A percentile compares a stretch with the other conserved stretches of the same genome.
These are phyloP conservation scores for Arctium lappa DNA, from an alignment of 129 eudicot species.

Conservation along the genomic window DNA sequence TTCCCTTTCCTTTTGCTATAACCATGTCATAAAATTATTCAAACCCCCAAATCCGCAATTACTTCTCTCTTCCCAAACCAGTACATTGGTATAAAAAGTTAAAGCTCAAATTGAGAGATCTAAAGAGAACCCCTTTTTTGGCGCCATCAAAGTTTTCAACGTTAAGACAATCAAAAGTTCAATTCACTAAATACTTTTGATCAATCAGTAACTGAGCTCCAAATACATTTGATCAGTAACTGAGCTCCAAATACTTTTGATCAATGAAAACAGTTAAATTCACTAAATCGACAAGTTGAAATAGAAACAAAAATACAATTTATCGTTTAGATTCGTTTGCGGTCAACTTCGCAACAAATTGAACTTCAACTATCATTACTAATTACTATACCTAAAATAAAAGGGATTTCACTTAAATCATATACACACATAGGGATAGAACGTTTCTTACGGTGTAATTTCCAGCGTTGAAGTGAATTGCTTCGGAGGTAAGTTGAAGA, in stretches of 20 bases:
- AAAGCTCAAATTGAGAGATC: neutral
- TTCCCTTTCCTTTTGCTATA: neutral
- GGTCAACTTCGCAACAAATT: neutral
- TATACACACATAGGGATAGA: neutral
- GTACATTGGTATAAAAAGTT: neutral
- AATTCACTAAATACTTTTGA: too few relatives aligned
- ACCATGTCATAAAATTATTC: neutral
- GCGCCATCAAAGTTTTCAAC: neutral
- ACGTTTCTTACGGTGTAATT: conserved; percentile 74
- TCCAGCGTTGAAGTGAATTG: conserved; percentile 68
- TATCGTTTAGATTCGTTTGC: neutral
- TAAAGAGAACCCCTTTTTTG: neutral
- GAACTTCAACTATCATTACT: neutral
- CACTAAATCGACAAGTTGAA: conserved; percentile 1
- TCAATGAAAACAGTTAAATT: neutral
- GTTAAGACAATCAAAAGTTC: neutral
- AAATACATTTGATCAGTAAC: too few relatives aligned
- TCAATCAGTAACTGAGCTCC: too few relatives aligned
- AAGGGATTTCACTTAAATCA: neutral
- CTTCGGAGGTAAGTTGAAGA: conserved; percentile 64
- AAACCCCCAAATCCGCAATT: neutral
- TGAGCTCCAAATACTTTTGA: too few relatives aligned
- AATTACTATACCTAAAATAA: neutral
- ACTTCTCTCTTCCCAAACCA: conserved; percentile 6
- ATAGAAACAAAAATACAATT: neutral